phyloP scores from a whole-genome alignment of 768 basidiomycete genomes.

The Hydnomerulius pinastri region DNA sequence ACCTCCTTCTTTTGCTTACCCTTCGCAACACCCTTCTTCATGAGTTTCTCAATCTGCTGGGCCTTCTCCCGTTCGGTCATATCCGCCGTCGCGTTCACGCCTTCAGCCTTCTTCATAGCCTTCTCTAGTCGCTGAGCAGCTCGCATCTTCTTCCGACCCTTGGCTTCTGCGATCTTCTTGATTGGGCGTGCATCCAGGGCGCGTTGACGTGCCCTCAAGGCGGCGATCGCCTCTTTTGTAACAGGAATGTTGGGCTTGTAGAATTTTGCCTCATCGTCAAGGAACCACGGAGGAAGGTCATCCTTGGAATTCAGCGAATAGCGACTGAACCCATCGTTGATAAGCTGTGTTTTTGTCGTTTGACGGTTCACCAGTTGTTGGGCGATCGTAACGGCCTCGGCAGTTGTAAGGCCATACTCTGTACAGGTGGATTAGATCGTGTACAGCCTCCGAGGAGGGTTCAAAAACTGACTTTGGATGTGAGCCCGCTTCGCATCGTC shows the following conservation, averaged over 20 bases:
- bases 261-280: slow-evolving; percentile 92
- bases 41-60: slow-evolving; percentile 87
- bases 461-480: slow-evolving; percentile 58
- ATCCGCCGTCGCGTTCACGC: slow-evolving; percentile 83
- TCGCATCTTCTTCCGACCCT: slow-evolving; percentile 93
- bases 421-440: slow-evolving; percentile 8
- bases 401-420: slow-evolving; percentile 85
- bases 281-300: slow-evolving; percentile 91
- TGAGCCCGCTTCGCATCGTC: slow-evolving; percentile 66
- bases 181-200: slow-evolving; percentile 96
- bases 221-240: slow-evolving; percentile 90
- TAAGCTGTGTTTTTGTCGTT: slow-evolving; percentile 83
- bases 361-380: slow-evolving; percentile 89
- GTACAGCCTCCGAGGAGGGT: not conserved
- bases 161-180: slow-evolving; percentile 98
- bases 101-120: slow-evolving; percentile 95
- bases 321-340: slow-evolving; percentile 95
- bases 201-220: slow-evolving; percentile 85
- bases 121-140: slow-evolving; percentile 85
- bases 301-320: slow-evolving; percentile 92
- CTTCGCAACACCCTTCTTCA: slow-evolving; percentile 75
- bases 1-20: slow-evolving; percentile 71
- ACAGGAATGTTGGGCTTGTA: slow-evolving; percentile 96
- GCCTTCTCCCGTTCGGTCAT: slow-evolving; percentile 96
- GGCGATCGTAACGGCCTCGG: slow-evolving; percentile 90